Evolutionary conservation across 441 rosid species (phyloP), one percentile per base, ranked within the genome.

Genomic region (Aleurites moluccanus): DNA sequence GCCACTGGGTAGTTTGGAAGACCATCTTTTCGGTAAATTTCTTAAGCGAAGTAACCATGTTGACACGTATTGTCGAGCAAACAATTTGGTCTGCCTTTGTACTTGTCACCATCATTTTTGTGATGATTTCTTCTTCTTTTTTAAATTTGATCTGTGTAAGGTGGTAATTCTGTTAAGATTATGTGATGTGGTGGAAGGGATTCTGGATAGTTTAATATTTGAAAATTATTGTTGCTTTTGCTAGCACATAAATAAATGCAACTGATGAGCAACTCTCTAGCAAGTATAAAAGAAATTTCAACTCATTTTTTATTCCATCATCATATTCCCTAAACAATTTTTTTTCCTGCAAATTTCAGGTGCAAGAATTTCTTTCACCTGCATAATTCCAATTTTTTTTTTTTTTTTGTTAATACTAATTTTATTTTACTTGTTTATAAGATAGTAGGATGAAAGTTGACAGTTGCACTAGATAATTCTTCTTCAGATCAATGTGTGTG

Each of bases 1-100:
- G 99, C 83, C 93, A 18, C 85, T 82, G 94, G 99, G 99, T 23
- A 89, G 97, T 75, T 76, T 95, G 86, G 98, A 95, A 89, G 88
- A 91, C 81, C 99, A 93, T 86, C 92, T 95, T 67, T 93, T 86
- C 13, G 95, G 99, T 95, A 85, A 72, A 66, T 79, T 33, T 52
- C 69, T 80, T 59, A 1, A 56, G 6, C 72, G 13, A 47, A 23
- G 16, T 16, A 38, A 18, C 55, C 23, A 40, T 35, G 20, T 15
- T 9, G 2, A 23, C 47, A 1, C 30, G 14, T 38, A 21, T 47
- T n/a, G n/a, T n/a, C n/a, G n/a, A n/a, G n/a, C n/a, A n/a, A n/a
- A n/a, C n/a, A n/a, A n/a, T n/a, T n/a, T n/a, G n/a, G n/a, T n/a
- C n/a, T n/a, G n/a, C n/a, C n/a, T n/a, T n/a, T 62, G 64, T 55